Evolutionary conservation across 805 yeast genomes (phyloP), one percentile per base, ranked within the genome.

Genomic region (Naumovozyma castellii): DNA sequence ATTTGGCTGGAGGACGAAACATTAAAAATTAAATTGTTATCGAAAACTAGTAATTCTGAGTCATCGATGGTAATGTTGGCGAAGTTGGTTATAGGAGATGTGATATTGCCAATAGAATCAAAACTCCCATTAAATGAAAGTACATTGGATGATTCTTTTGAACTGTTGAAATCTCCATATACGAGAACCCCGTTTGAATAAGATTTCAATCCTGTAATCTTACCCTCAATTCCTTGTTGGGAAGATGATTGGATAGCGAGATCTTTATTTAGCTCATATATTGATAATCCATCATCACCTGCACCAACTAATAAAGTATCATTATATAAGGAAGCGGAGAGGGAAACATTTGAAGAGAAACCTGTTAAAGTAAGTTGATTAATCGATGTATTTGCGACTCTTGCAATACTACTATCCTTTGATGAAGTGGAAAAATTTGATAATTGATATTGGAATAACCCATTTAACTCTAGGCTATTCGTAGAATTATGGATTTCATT

Each of bases 391-490:
- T 74, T 69, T 0, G 78, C 76, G 32, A 77, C 62, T 41, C 30
- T 50, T 46, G 17, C 44, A 18, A 42, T 53, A 39, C 61, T 47
- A 8, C 61, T 50, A 32, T 54, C 48, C 12, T 59, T 52, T 18
- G 57, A 47, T 10, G 51, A 45, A 3, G 56, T 36, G 8, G 80
- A 64, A 56, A 83, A 85, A 56, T 87, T 87, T 2, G 73, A 60
- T 29, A 78, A 62, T 1, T 85, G 78, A 59, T 80, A 92, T 62
- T 90, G 96, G 54, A 90, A 85, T 16, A 90, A 51, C 8, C 94
- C 95, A 57, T 84, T 82, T 37, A 88, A 57, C 1, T 64, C 58
- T 12, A 31, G 29, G 38, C 64, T 59, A 37, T 68, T 44, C 3
- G 32, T 14, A 28, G 34, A 5, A 9, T 22, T 12, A 27, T 19